phyloP scores from a whole-genome alignment of 1,284 basidiomycete species.

The Melampsora larici-populina region DNA sequence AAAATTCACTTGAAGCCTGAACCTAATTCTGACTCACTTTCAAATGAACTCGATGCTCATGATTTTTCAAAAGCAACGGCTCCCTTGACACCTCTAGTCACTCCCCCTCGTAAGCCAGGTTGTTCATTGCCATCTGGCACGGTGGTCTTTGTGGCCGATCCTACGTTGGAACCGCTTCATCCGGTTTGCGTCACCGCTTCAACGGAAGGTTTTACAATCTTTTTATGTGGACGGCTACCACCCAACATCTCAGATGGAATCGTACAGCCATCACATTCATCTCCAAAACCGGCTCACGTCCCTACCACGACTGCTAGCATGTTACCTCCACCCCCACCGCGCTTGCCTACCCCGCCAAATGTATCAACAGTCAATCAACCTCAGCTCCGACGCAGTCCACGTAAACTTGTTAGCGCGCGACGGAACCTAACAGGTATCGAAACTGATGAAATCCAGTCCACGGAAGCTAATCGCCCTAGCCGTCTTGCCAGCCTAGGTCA shows the following conservation, averaged over 20 bases:
- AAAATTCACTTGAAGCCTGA: conserved; percentile 9
- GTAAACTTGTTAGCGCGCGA: conserved; percentile 21
- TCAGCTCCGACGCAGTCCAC: conserved; percentile 32
- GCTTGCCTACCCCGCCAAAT: conserved; percentile 24
- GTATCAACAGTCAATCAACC: not conserved
- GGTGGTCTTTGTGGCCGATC: conserved; percentile 40
- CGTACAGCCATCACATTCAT: conserved; percentile 13
- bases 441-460: not conserved
- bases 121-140: conserved; percentile 26
- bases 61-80: conserved; percentile 30
- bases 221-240: conserved; percentile 34
- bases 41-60: not conserved
- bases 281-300: conserved; percentile 13
- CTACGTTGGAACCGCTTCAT: conserved; percentile 28
- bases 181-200: conserved; percentile 42
- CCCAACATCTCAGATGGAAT: conserved; percentile 1
- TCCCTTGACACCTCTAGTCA: conserved; percentile 24
- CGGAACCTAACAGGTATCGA: conserved; percentile 19
- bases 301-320: conserved; percentile 1
- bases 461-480: conserved; percentile 1
- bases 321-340: conserved; percentile 12
- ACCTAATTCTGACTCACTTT: not conserved
- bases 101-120: conserved; percentile 33
- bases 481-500: conserved; percentile 33
- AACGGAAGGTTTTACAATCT: conserved; percentile 39